phyloP scores from a whole-genome alignment of 371 early-diverging fungal species.

The Mortierella sp. region DNA sequence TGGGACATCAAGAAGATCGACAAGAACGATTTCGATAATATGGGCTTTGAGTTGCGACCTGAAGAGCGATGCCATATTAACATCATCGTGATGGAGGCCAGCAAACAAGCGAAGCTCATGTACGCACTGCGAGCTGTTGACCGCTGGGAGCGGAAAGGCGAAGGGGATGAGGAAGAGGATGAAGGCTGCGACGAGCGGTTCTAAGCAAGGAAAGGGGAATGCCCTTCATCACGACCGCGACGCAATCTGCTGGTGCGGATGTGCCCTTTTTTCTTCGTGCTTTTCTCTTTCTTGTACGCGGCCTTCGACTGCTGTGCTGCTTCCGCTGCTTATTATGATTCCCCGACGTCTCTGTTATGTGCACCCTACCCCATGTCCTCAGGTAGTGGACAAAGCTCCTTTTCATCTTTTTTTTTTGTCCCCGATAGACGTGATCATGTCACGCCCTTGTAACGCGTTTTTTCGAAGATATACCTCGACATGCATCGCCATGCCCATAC shows the following conservation, averaged over 20 bases:
- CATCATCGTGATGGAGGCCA: conserved; percentile 69
- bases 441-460: background rate
- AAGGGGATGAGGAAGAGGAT: conserved; percentile 36
- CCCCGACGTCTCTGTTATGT: too few species aligned
- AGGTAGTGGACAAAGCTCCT: too few species aligned
- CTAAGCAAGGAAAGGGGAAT: too few species aligned
- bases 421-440: background rate
- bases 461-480: background rate
- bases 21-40: conserved; percentile 65
- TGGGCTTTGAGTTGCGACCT: conserved; percentile 68
- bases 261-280: too few species aligned
- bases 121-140: conserved; percentile 61
- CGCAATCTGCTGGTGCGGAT: too few species aligned
- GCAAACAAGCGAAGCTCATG: conserved; percentile 70
- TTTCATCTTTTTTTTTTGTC: background rate
- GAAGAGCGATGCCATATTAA: conserved; percentile 79
- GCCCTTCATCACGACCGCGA: too few species aligned
- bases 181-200: conserved; percentile 46
- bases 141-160: conserved; percentile 46
- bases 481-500: background rate
- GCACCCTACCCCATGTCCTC: too few species aligned
- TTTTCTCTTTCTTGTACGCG: too few species aligned
- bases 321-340: too few species aligned
- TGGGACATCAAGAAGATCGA: conserved; percentile 53
- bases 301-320: too few species aligned